Base-by-base conservation (phyloP, 805 yeast genomes). In the Candida railenensis region DNA sequence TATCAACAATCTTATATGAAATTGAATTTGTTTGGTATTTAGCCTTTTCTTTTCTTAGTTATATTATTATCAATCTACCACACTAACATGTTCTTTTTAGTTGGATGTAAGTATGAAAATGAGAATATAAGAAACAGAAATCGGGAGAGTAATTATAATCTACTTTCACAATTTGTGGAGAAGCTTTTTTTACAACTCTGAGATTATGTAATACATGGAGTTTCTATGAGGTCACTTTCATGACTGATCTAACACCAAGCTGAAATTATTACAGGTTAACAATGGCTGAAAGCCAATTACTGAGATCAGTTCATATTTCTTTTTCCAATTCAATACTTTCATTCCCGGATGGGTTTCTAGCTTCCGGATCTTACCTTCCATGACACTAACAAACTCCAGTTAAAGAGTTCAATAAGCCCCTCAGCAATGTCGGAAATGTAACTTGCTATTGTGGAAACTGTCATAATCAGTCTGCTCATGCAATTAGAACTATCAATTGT, bases 391-490 rank as follows among this genome's bases (percentile, higher is more conserved):
- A 40, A 34, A 8, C 46, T 37, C 49, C 51, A 65, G 71, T 64
- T 56, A 66, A 62, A 51, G 71, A 66, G 30, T 62, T 63, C 51
- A 66, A 67, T 47, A 63, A 61, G 47, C 69, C 66, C 0, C 47
- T 68, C 20, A 45, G 49, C 12, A 69, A 62, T 28, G 54, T 66
- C 3, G 71, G 71, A 12, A 44, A 59, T 43, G 49, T 67, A n/a
- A 43, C 57, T 5, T 66, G 71, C 47, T 74, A 72, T 48, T 82
- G 87, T 55, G 81, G 82, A 16, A 73, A 78, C 49, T 82, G 87
- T 52, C 83, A 80, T 54, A 82, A 82, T 56, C 68, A 69, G 47
- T 67, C 79, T 22, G 86, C 80, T 3, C 60, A 65, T 44, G 80
- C 84, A 0, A 66, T 79, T 8, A 74, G 80, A 50, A 67, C 81